Percentiles rank a stretch among this genome's conserved stretches.
Evolutionary conservation across 2,329 filamentous ascomycete species (phyloP).

Genomic region (Ceratocystis alfenasii): DNA sequence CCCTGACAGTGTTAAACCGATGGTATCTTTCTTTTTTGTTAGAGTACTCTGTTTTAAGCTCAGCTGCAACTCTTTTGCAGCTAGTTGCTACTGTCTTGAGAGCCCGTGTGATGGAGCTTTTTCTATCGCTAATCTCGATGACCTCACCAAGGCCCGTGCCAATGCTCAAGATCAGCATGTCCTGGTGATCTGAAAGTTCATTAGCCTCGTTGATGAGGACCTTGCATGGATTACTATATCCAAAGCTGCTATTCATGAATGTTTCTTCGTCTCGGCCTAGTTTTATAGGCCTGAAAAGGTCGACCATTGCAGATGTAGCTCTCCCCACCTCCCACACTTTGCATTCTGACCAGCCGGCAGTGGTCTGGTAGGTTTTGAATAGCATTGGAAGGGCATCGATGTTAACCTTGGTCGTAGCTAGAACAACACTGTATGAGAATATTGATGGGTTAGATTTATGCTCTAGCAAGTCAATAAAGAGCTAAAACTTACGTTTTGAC

Average conservation of each 20-base stretch:
- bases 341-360: conserved; percentile 23
- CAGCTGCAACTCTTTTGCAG: background rate
- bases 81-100: background rate
- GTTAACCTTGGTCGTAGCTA: background rate
- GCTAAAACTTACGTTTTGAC: background rate
- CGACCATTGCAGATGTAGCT: conserved; percentile 27
- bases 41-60: conserved; percentile 22
- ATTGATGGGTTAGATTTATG: background rate
- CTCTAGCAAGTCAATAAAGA: too few relatives aligned
- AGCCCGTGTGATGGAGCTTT: background rate
- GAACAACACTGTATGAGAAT: background rate
- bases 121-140: conserved; percentile 23
- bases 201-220: conserved; percentile 27
- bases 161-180: conserved; percentile 23
- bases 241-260: conserved; percentile 24
- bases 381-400: conserved; percentile 23
- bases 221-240: conserved; percentile 28
- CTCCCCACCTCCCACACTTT: conserved; percentile 28
- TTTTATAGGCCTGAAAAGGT: conserved; percentile 28
- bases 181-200: conserved; percentile 20
- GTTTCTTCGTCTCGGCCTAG: conserved; percentile 26
- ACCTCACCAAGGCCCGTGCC: conserved; percentile 26
- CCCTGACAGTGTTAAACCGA: conserved; percentile 27
- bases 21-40: conserved; percentile 24
- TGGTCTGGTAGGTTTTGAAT: conserved; percentile 27